Percentiles rank a stretch among this genome's conserved stretches.
These are phyloP conservation scores for Pestalotiopsis sp. DNA, from an alignment of 2,329 filamentous ascomycete species.

Conservation along the genomic window DNA sequence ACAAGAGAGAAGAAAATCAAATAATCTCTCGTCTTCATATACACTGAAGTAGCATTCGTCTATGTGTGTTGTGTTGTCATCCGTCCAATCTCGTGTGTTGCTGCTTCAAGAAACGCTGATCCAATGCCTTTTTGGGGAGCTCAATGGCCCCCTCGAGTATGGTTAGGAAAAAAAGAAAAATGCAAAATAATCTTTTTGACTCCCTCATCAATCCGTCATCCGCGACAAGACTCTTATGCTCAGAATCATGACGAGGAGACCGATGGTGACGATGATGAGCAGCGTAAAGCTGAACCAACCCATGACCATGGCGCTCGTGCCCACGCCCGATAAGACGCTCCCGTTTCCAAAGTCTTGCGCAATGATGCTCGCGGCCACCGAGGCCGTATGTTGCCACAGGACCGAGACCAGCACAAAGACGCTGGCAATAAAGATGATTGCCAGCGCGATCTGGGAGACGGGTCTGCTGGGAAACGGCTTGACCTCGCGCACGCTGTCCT, in stretches of 20 bases:
- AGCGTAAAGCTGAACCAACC: constrained; percentile 97
- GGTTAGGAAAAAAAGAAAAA: background rate
- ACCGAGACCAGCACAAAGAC: constrained; percentile 76
- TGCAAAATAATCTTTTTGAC: background rate
- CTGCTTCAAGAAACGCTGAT: background rate
- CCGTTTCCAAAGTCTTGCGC: constrained; percentile 52
- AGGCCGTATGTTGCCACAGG: constrained; percentile 93
- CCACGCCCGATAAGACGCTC: constrained; percentile 35
- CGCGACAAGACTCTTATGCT: constrained; percentile 82
- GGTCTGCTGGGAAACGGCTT: constrained; percentile 92
- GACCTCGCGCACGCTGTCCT: constrained; percentile 84
- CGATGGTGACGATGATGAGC: constrained; percentile 93
- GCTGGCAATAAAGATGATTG: constrained; percentile 82
- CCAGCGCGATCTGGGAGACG: constrained; percentile 89
- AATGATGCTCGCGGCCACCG: constrained; percentile 91
- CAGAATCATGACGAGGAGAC: constrained; percentile 92
- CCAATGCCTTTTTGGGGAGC: background rate
- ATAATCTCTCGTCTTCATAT: background rate
- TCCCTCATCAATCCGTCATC: constrained; percentile 42
- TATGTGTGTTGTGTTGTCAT: background rate
- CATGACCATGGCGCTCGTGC: constrained; percentile 88
- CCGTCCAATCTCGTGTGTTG: background rate
- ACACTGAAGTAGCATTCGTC: background rate
- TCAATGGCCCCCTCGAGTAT: background rate
- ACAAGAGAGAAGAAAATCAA: too few relatives aligned